A percentile compares a stretch with the other conserved stretches of the same genome.
phyloP scores from a whole-genome alignment of 2,329 filamentous ascomycete species.

The Thielaviopsis euricoi region DNA sequence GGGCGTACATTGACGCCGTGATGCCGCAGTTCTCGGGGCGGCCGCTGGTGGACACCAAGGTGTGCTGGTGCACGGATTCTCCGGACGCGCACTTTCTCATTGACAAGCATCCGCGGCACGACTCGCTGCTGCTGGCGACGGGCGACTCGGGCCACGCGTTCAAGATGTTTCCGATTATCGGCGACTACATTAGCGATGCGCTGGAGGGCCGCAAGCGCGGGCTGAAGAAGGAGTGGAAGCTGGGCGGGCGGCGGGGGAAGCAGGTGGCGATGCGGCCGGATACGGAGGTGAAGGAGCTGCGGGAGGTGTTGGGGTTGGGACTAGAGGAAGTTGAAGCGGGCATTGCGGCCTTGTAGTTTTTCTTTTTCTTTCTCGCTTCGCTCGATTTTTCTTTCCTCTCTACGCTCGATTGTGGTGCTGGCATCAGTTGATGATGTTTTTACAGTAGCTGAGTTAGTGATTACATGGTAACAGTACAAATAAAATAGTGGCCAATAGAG shows the following conservation, averaged over 20 bases:
- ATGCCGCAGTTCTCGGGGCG: constrained; percentile 16
- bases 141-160: constrained; percentile 17
- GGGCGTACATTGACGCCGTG: constrained; percentile 11
- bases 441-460: too few relatives aligned
- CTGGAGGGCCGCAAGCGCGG: constrained; percentile 13
- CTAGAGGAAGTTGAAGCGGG: too few relatives aligned
- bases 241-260: constrained; percentile 12
- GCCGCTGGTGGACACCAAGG: constrained; percentile 14
- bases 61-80: constrained; percentile 21
- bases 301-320: constrained; percentile 10
- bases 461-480: too few relatives aligned
- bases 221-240: constrained; percentile 14
- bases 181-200: constrained; percentile 14
- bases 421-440: too few relatives aligned
- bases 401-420: too few relatives aligned
- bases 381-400: too few relatives aligned
- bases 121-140: constrained; percentile 13
- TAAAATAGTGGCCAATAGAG: too few relatives aligned
- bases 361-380: too few relatives aligned
- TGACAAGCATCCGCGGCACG: constrained; percentile 15
- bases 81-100: constrained; percentile 21
- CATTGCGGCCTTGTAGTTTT: too few relatives aligned
- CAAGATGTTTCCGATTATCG: constrained; percentile 17
- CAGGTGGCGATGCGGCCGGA: constrained; percentile 12
- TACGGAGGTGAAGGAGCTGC: constrained; percentile 14